phyloP scores from a whole-genome alignment of 805 yeast genomes.

The Ogataea sp. region DNA sequence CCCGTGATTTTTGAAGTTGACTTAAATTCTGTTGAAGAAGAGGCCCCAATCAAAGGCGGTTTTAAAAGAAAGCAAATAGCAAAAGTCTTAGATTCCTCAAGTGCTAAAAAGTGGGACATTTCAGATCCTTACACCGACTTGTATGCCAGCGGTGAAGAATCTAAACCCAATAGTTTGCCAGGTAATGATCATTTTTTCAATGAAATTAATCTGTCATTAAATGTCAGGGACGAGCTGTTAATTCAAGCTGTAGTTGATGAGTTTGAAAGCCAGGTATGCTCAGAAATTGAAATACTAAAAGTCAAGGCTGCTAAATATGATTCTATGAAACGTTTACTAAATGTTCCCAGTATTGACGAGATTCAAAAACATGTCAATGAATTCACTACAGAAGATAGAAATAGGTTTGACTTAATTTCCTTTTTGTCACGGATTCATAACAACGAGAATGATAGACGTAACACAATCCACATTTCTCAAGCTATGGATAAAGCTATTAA shows the following conservation, averaged over 20 bases:
- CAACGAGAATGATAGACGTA: not conserved
- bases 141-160: not conserved
- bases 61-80: no score
- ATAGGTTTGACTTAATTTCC: not conserved
- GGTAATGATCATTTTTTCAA: no score
- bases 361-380: not conserved
- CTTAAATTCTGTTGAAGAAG: no score
- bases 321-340: slow-evolving; percentile 7
- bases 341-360: not conserved
- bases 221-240: slow-evolving; percentile 12
- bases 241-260: slow-evolving; percentile 12
- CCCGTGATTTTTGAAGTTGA: no score
- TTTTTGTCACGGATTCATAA: not conserved
- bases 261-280: slow-evolving; percentile 15
- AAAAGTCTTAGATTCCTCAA: not conserved
- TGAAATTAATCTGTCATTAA: slow-evolving; percentile 8
- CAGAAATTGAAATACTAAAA: slow-evolving; percentile 13
- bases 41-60: no score
- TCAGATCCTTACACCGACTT: no score
- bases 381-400: not conserved
- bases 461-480: not conserved
- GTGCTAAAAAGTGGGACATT: not conserved
- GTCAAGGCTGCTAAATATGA: slow-evolving; percentile 17
- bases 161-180: no score
- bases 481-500: not conserved